Base-by-base conservation (phyloP, 257 asterid species). In the Scutellaria galericulata region DNA sequence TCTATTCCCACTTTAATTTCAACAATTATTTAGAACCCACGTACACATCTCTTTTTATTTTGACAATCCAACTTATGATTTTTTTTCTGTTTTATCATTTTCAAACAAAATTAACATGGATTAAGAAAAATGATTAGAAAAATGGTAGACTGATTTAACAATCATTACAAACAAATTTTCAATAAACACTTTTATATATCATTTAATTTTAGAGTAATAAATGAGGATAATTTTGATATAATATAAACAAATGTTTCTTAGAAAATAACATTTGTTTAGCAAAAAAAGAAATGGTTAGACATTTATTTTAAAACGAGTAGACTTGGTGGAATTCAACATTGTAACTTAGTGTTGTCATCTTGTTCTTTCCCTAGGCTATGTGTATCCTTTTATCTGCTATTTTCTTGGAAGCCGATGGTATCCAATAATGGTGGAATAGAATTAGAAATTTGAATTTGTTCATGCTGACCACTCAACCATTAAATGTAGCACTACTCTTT, bases 321-420 rank as follows among this genome's bases (percentile, higher is more conserved):
- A 56, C 72, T 65, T 13, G 68, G 50, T 27, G 56, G 50, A 41
- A 8, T 4, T 61, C 71, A 75, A 74, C 71, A 42, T 18, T 41
- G 54, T 74, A 61, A 66, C 56, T 15, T 68, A 52, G 37, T 35
- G 46, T 68, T 77, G 66, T 74, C 14, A 53, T 8, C 10, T 45
- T 54, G 7, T 40, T 44, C 72, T 72, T 56, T 24, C 27, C 27
- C 27, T 1, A 24, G 27, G 27, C 27, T 14, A 53, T 64, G 59
- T 48, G 11, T 62, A 24, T 62, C 20, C 55, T 9, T 37, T 50
- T 51, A n/a, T 66, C 44, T 64, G 78, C 74, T 20, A 58, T 66
- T 66, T 75, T 75, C 70, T 75, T 39, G 74, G 79, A 75, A 48
- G 47, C 62, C 68, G 7, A 35, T 69, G 53, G 22, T 58, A 6